Evolutionary conservation across 257 asterid genomes (phyloP), one percentile per base, ranked within the genome.

Genomic region (Lycium ferocissimum): DNA sequence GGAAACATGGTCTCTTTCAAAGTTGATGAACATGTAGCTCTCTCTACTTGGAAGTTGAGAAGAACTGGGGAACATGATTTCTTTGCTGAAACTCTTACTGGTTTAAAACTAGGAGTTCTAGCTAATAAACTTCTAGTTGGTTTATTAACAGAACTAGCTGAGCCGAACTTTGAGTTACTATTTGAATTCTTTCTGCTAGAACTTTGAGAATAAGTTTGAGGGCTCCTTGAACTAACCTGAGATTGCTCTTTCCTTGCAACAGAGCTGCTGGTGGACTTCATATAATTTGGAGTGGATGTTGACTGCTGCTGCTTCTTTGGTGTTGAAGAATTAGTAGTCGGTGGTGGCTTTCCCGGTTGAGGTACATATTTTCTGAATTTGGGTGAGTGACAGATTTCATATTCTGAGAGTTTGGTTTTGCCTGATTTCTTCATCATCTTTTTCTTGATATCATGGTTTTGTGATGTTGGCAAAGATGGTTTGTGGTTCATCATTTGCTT

Each of bases 391-490:
- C 53, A 49, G 56, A 70, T 78, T 66, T 86, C 89, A 4, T 72
- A 49, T 33, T 90, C 89, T 0, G 85, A 82, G 61, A 69, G 91
- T 88, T 88, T 92, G 71, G 72, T 49, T 9, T 93, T 85, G 18
- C 92, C 94, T 14, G 98, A 91, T 89, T 93, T 95, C 97, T 93
- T 95, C 92, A 91, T 95, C 97, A 94, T 94, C 53, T 88, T 95
- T 92, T 90, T 93, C 92, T 87, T 93, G 87, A 92, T 93, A 5
- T 92, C 97, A 57, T 85, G 94, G 78, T 85, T 87, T 26, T 88
- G 91, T 40, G 33, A 78, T 15, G 8, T 11, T 33, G 84, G 83
- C 4, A 88, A 84, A 78, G 92, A 86, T 88, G 90, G 71, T 83
- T 85, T 89, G 58, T 80, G 86, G 87, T 85, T 89, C 56, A 62